Percentiles rank a stretch among this genome's conserved stretches.
Conservation (phyloP, 2,329 filamentous ascomycete genomes). For the Trichoderma sp. region DNA sequence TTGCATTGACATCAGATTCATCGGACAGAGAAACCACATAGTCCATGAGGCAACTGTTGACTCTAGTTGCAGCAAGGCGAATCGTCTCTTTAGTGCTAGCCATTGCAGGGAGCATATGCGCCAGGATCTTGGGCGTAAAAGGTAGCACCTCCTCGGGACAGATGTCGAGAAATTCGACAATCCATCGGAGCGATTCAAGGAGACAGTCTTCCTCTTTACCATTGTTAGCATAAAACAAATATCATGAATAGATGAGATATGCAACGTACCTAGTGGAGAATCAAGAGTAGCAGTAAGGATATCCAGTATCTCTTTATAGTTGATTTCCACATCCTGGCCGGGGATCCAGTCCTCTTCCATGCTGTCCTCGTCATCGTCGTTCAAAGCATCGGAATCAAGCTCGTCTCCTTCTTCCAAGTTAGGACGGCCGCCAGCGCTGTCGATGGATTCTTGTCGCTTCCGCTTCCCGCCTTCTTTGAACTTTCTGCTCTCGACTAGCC, state of each 20-base stretch:
- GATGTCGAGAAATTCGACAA: conserved; percentile 94
- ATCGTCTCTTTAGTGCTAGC: conserved; percentile 88
- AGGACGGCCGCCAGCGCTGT: conserved; percentile 59
- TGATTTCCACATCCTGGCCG: conserved; percentile 92
- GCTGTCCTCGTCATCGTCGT: conserved; percentile 58
- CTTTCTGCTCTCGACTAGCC: conserved; percentile 81
- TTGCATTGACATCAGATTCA: conserved; percentile 44
- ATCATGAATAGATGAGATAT: neutral
- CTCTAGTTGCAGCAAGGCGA: conserved; percentile 79
- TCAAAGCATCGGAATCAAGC: conserved; percentile 54
- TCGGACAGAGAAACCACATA: conserved; percentile 90
- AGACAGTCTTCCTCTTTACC: conserved; percentile 80
- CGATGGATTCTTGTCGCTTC: conserved; percentile 67
- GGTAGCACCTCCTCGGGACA: conserved; percentile 94
- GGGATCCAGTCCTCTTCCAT: conserved; percentile 94
- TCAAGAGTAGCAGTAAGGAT: conserved; percentile 89
- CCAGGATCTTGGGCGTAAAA: conserved; percentile 88
- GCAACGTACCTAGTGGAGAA: conserved; percentile 66
- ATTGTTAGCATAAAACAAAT: conserved; percentile 12
- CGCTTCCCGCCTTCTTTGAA: conserved; percentile 63
- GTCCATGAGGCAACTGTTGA: conserved; percentile 88
- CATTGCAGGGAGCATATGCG: conserved; percentile 89
- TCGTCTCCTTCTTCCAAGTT: conserved; percentile 60
- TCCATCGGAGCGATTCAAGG: conserved; percentile 87
- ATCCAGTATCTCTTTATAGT: conserved; percentile 85